Conservation (phyloP, 2,329 filamentous ascomycete genomes). For the Neurospora sp. region DNA sequence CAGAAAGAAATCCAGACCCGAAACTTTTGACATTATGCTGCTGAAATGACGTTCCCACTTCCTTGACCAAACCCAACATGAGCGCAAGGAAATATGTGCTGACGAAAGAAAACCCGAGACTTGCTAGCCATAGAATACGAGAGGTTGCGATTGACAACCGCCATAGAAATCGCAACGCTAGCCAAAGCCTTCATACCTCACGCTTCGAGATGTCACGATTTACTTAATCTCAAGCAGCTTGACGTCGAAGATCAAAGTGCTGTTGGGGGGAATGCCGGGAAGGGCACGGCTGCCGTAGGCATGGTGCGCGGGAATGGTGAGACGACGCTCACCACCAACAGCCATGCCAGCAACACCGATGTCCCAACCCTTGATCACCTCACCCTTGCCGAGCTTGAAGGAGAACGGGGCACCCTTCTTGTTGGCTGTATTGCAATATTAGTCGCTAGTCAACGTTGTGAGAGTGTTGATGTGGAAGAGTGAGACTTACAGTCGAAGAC, state of each 20-base stretch:
- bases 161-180: not conserved
- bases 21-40: not conserved
- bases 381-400: slow-evolving; percentile 87
- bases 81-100: not conserved
- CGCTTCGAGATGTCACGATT: slow-evolving; percentile 19
- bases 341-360: slow-evolving; percentile 87
- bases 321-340: slow-evolving; percentile 83
- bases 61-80: not conserved
- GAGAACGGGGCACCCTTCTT: slow-evolving; percentile 97
- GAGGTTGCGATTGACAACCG: slow-evolving; percentile 3
- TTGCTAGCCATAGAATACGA: slow-evolving; percentile 9
- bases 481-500: slow-evolving; percentile 77
- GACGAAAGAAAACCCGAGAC: slow-evolving; percentile 1
- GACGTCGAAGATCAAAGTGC: slow-evolving; percentile 83
- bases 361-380: slow-evolving; percentile 99
- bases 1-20: not conserved
- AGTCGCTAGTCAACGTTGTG: slow-evolving; percentile 13
- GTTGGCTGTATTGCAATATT: slow-evolving; percentile 53
- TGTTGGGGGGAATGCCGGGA: slow-evolving; percentile 84
- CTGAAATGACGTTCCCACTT: not conserved
- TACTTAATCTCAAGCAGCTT: slow-evolving; percentile 80
- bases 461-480: not conserved
- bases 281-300: slow-evolving; percentile 80
- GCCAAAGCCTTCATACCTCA: slow-evolving; percentile 3
- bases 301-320: slow-evolving; percentile 77